Conservation (phyloP, 2,329 filamentous ascomycete genomes). For the Fusarium dlaminii region DNA sequence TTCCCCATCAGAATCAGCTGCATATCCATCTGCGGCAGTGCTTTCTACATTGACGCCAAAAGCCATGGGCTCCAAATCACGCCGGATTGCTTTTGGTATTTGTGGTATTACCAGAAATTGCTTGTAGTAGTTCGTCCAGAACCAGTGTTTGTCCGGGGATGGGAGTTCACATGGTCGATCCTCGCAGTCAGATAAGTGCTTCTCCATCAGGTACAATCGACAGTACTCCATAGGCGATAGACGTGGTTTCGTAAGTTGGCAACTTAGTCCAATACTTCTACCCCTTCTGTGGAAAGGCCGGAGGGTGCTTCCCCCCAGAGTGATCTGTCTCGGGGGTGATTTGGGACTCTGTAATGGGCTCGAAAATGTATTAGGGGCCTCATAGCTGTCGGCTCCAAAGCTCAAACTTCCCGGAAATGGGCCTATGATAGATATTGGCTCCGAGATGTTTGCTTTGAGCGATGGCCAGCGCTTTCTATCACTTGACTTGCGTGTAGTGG, state of each 20-base stretch:
- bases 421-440: constrained; percentile 27
- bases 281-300: neutral
- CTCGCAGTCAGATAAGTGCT: constrained; percentile 42
- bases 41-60: neutral
- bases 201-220: constrained; percentile 49
- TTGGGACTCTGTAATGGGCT: neutral
- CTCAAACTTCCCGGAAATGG: neutral
- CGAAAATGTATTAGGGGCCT: neutral
- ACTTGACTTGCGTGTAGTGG: constrained; percentile 1
- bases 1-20: constrained; percentile 31
- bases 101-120: constrained; percentile 51
- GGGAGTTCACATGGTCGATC: constrained; percentile 43
- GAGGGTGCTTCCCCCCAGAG: neutral
- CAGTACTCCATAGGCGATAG: constrained; percentile 54
- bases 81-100: constrained; percentile 43
- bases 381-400: neutral
- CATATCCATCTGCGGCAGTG: neutral
- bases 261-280: neutral
- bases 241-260: constrained; percentile 41
- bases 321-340: neutral
- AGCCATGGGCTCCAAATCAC: constrained; percentile 1
- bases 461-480: constrained; percentile 17
- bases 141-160: constrained; percentile 43
- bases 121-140: constrained; percentile 49
- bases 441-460: constrained; percentile 40